Conservation (phyloP, 768 basidiomycete genomes). For the Paxillus ammoniavirescens region DNA sequence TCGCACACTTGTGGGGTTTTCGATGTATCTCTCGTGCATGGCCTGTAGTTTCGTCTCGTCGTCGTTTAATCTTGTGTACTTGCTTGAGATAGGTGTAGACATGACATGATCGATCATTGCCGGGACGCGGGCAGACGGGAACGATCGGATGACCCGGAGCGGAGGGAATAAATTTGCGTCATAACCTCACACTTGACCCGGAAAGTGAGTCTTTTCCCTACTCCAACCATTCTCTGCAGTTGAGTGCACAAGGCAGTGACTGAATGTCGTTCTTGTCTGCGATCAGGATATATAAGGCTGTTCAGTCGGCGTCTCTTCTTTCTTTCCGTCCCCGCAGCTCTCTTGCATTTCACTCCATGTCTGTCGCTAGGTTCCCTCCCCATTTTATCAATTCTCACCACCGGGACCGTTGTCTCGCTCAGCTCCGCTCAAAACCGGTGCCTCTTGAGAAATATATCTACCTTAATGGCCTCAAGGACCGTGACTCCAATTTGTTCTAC, state of each 20-base stretch:
- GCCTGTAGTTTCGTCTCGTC: too few relatives aligned
- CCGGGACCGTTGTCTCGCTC: slow-evolving; percentile 52
- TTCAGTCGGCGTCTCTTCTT: background rate
- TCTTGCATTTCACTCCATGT: slow-evolving; percentile 25
- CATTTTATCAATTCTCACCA: slow-evolving; percentile 51
- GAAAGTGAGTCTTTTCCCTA: background rate
- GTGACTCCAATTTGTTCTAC: slow-evolving; percentile 67
- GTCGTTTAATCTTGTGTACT: too few relatives aligned
- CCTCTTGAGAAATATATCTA: slow-evolving; percentile 72
- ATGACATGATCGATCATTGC: too few relatives aligned
- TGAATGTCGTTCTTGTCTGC: background rate
- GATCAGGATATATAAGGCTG: slow-evolving; percentile 9
- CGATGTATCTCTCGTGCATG: too few relatives aligned
- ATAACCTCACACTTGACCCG: too few relatives aligned
- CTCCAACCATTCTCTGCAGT: background rate
- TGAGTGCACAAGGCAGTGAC: background rate
- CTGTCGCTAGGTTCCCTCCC: slow-evolving; percentile 42
- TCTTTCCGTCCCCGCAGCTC: slow-evolving; percentile 11
- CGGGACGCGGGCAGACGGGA: too few relatives aligned
- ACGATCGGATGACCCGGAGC: too few relatives aligned
- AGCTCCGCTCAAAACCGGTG: slow-evolving; percentile 54
- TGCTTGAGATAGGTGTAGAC: too few relatives aligned
- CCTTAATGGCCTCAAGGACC: slow-evolving; percentile 59
- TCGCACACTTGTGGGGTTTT: too few relatives aligned
- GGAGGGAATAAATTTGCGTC: too few relatives aligned